Evolutionary conservation across 129 eudicot species (phyloP).

Genomic region (Escallonia rubra): DNA sequence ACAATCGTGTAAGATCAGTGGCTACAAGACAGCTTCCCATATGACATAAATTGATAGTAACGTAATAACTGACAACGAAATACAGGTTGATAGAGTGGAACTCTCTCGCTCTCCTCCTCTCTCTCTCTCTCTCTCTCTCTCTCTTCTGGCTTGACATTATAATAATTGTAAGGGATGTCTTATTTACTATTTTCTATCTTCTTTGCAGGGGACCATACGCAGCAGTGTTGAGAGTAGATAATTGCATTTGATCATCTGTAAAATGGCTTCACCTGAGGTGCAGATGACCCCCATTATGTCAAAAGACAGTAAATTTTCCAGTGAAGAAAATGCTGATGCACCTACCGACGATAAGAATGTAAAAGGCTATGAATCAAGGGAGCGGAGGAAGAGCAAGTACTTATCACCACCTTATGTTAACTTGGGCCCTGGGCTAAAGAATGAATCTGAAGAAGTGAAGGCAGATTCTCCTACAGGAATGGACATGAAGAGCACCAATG

Average conservation of each 20-base stretch:
- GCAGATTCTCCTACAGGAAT: conserved; percentile 1
- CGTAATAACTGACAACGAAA: too few relatives aligned
- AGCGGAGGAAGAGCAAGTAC: conserved; percentile 67
- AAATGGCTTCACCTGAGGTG: not conserved
- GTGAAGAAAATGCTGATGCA: conserved; percentile 11
- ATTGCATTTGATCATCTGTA: not conserved
- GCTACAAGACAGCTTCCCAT: too few relatives aligned
- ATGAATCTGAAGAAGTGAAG: conserved; percentile 9
- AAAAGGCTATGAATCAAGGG: conserved; percentile 42
- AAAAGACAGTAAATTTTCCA: not conserved
- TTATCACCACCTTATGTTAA: conserved; percentile 54
- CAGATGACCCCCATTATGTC: not conserved
- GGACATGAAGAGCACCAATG: conserved; percentile 10
- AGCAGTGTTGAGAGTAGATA: too few relatives aligned
- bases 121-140: too few relatives aligned
- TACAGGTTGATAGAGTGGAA: too few relatives aligned
- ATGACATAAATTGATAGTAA: too few relatives aligned
- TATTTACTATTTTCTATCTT: too few relatives aligned
- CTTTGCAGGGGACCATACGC: too few relatives aligned
- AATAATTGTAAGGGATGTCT: too few relatives aligned
- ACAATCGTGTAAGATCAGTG: too few relatives aligned
- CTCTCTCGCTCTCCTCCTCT: too few relatives aligned
- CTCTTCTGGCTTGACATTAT: too few relatives aligned
- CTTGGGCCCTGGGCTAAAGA: conserved; percentile 2
- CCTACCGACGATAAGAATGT: conserved; percentile 13